phyloP scores from a whole-genome alignment of 2,329 filamentous ascomycete species.

The Drechslerella coelobrocha region DNA sequence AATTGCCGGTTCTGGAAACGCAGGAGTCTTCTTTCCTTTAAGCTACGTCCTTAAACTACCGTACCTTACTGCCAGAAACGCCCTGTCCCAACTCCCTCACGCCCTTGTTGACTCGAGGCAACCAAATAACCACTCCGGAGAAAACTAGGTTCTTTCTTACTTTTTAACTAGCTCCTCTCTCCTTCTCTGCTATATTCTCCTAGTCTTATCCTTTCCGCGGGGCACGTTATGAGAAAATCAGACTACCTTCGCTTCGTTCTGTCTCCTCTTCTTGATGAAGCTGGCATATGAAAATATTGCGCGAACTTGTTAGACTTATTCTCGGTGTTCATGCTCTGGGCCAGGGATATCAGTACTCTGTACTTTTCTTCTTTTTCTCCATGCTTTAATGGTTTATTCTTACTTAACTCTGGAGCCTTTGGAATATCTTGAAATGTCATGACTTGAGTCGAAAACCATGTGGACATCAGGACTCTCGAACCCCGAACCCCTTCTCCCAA shows the following conservation, averaged over 20 bases:
- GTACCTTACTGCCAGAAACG: slow-evolving; percentile 36
- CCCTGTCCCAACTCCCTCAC: slow-evolving; percentile 44
- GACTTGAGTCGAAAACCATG: slow-evolving; percentile 32
- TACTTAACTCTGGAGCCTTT: slow-evolving; percentile 11
- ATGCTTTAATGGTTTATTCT: slow-evolving; percentile 48
- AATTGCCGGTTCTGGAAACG: slow-evolving; percentile 48
- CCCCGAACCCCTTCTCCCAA: slow-evolving; percentile 5
- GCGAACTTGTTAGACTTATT: slow-evolving; percentile 52
- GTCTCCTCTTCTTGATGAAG: slow-evolving; percentile 51
- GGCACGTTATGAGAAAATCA: slow-evolving; percentile 50
- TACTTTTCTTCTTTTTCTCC: slow-evolving; percentile 26
- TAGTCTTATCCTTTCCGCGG: slow-evolving; percentile 33
- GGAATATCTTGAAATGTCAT: slow-evolving; percentile 29
- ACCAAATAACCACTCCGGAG: slow-evolving; percentile 38
- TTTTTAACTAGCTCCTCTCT: slow-evolving; percentile 14
- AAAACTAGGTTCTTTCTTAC: slow-evolving; percentile 27
- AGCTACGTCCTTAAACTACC: slow-evolving; percentile 49
- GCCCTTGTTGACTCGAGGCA: slow-evolving; percentile 40
- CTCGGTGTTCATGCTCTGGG: slow-evolving; percentile 52
- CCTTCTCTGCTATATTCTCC: slow-evolving; percentile 18
- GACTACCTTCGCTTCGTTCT: slow-evolving; percentile 50
- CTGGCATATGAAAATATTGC: slow-evolving; percentile 52
- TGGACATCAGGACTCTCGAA: slow-evolving; percentile 7
- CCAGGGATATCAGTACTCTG: slow-evolving; percentile 50
- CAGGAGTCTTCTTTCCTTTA: slow-evolving; percentile 43